Evolutionary conservation across 768 basidiomycete genomes (phyloP), one percentile per base, ranked within the genome.

Genomic region (Thelephora ganbajun): DNA sequence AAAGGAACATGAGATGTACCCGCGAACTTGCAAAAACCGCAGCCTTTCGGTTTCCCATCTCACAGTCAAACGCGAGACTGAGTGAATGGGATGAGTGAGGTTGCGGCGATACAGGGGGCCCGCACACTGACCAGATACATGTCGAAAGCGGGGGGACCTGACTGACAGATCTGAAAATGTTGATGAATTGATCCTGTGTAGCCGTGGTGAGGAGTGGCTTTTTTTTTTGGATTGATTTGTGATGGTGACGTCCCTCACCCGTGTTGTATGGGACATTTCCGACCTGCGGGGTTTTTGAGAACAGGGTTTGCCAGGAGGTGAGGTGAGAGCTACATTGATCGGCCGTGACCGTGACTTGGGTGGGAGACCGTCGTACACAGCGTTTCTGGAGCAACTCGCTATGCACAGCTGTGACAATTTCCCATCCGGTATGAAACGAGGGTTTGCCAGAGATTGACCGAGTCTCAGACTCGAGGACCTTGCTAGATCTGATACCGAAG

Each of bases 31-130:
- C 88, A 90, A 59, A 90, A 90, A 18, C 90, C 91, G 62, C 91
- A 94, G 23, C 91, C 91, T 65, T 82, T 83, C 45, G 91, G 88
- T 61, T 93, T 93, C 47, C 90, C n/a, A 89, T 91, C 49, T 89
- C 88, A 59, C 88, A 71, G 68, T 91, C 88, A 64, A 85, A 89
- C 43, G 90, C 87, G 43, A 91, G 72, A 62, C 88, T 91, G 50
- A 49, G 43, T 43, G 48, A 26, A 5, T 9, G 46, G 42, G 43
- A 33, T 42, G 49, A 43, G 39, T 51, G 37, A 18, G 12, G 12
- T 14, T 9, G 23, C 11, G 6, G 26, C 26, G 18, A 16, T 19
- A 11, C 46, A n/a, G 33, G 42, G 47, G 34, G 33, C 16, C 16
- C 16, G 13, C 16, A 9, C 5, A 30, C 4, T 30, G 43, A 34